Evolutionary conservation across 345 rosid species (phyloP), one percentile per base, ranked within the genome.

Genomic region (Moringa oleifera): DNA sequence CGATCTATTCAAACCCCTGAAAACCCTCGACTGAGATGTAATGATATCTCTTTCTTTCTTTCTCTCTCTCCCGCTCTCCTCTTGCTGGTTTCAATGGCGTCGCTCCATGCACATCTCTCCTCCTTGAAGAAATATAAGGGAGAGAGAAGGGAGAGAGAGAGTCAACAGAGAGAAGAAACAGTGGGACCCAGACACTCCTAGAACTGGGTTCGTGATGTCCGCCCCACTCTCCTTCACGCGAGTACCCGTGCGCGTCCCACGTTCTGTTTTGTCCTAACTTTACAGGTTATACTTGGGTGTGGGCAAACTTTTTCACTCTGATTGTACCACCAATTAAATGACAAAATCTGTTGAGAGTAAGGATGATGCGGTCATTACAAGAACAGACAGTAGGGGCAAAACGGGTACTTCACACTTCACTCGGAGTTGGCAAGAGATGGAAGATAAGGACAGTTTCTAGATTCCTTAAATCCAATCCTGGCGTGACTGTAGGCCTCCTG

Each of bases 181-280:
- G 70, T 63, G 78, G 79, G 79, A 21, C 55, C 79, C 74, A 57
- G 58, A 11, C 9, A 6, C 58, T 63, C n/a, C 57, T 8, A 33
- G 45, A 60, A 67, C 62, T 53, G 70, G 63, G 74, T 64, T 80
- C 68, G 80, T 72, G 71, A 67, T 66, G 59, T 75, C 85, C 79
- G 81, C 78, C 76, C 46, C 55, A 21, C 51, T 45, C 22, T 13
- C 4, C 24, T 17, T 18, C 76, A 77, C 75, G 70, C 76, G 56
- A 9, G 16, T 41, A 41, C 12, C 47, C 47, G 47, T 16, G 47
- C 47, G 47, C 1, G 12, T 15, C 12, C 13, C 13, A 4, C 1
- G 1, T 5, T 28, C 33, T 2, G 33, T 28, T n/a, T n/a, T 41
- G 47, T 4, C 47, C 47, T 41, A 2, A 41, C 12, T 41, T 41